Conservation (phyloP, 1,284 basidiomycete species). For the Microbotryomycetes sp. region DNA sequence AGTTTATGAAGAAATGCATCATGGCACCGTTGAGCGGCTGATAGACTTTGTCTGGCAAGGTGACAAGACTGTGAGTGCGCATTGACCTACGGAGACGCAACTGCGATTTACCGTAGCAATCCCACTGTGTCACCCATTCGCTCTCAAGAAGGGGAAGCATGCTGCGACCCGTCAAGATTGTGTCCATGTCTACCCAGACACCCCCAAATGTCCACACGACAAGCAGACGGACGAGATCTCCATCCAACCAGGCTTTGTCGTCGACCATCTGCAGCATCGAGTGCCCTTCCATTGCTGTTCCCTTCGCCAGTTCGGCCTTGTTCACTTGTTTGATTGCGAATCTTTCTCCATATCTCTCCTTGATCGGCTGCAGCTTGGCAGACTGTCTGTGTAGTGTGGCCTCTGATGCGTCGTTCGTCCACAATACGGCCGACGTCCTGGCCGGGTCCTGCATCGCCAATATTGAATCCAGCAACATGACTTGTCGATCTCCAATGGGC, state of each 20-base stretch:
- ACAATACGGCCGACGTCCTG: slow-evolving; percentile 62
- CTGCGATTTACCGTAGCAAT: slow-evolving; percentile 67
- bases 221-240: slow-evolving; percentile 74
- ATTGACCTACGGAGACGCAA: neutral
- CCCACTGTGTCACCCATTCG: slow-evolving; percentile 88
- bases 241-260: slow-evolving; percentile 81
- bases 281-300: slow-evolving; percentile 65
- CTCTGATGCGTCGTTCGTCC: slow-evolving; percentile 57
- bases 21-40: slow-evolving; percentile 81
- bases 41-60: slow-evolving; percentile 66
- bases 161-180: slow-evolving; percentile 67
- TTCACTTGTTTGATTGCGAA: slow-evolving; percentile 64
- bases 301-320: slow-evolving; percentile 57
- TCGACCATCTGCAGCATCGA: slow-evolving; percentile 54
- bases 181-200: slow-evolving; percentile 94
- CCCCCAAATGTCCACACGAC: slow-evolving; percentile 85
- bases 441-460: slow-evolving; percentile 74
- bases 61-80: neutral
- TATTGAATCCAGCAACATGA: slow-evolving; percentile 79
- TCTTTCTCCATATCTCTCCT: slow-evolving; percentile 51
- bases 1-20: slow-evolving; percentile 79
- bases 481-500: slow-evolving; percentile 67
- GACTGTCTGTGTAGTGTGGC: neutral
- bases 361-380: slow-evolving; percentile 50
- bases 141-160: slow-evolving; percentile 73